Base-by-base conservation (phyloP, 2,329 filamentous ascomycete species). In the Ophiocordyceps camponoti-leonardi region DNA sequence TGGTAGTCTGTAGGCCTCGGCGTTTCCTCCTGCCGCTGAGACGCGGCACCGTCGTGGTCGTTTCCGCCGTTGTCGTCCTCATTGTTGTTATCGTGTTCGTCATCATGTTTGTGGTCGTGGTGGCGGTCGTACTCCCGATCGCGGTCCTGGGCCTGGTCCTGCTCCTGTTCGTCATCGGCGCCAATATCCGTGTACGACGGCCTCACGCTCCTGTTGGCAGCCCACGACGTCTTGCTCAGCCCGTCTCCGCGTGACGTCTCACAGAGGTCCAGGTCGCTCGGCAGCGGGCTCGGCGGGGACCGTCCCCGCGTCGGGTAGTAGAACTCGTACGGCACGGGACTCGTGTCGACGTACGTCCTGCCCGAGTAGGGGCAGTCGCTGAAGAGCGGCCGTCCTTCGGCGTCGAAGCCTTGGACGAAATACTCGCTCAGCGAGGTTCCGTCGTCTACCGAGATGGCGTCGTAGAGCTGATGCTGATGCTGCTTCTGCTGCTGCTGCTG, bases 261-360 rank as follows among this genome's bases (percentile, higher is more conserved):
- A 47, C 58, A 59, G 42, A 56, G 54, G 42, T 62, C 67, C 45
- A 60, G 57, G 48, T 69, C 63, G 48, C 63, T 69, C 19, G 69
- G 67, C 33, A 67, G 54, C 13, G 69, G 69, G 39, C 71, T 73
- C 0, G 72, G 70, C 1, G 72, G 72, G 22, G 73, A 77, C 28
- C 73, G 66, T 6, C 73, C 73, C 41, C 73, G 62, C 12, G 61
- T 63, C 6, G 69, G 67, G 50, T 67, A 70, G 52, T 67, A 67
- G 1, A 63, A 58, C 30, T 72, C 68, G 18, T 68, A 49, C 56
- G 56, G 43, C 50, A 61, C 43, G 47, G 59, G 45, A 53, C 55
- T 54, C 56, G 56, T 49, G 41, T 65, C 61, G 41, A 60, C 59
- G 47, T 63, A 63, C 1, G 61, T 58, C 33, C 61, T 61, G 26